These are phyloP conservation scores for Thermomucor indicae-seudaticae DNA, from an alignment of 371 early-diverging fungal genomes.

Conservation along the genomic window DNA sequence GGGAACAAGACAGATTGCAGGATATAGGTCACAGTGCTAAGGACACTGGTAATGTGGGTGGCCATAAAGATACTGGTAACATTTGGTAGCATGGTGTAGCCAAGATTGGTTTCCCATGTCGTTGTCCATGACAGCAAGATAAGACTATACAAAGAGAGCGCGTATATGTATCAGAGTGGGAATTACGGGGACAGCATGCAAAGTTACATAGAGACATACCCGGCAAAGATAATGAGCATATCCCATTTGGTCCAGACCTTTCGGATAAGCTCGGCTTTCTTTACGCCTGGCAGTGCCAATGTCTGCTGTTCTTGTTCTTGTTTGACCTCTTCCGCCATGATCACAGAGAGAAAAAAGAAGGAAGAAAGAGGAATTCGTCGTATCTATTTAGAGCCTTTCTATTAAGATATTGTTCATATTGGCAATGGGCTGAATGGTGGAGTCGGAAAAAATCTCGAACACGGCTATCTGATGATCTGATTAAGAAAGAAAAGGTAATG, in stretches of 20 bases:
- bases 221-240: constrained; percentile 3
- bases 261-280: constrained; percentile 2
- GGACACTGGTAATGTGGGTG: constrained; percentile 13
- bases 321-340: too few relatives aligned
- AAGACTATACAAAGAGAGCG: background rate
- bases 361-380: too few relatives aligned
- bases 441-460: too few relatives aligned
- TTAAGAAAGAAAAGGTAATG: too few relatives aligned
- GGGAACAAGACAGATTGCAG: constrained; percentile 20
- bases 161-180: background rate
- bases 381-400: too few relatives aligned
- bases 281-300: constrained; percentile 9
- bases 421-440: too few relatives aligned
- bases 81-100: constrained; percentile 3
- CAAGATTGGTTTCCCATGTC: constrained; percentile 4
- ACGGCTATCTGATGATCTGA: too few relatives aligned
- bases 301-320: too few relatives aligned
- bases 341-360: too few relatives aligned
- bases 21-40: constrained; percentile 11
- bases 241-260: background rate
- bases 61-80: constrained; percentile 4
- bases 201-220: background rate
- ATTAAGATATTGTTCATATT: too few relatives aligned
- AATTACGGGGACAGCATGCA: background rate
- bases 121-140: constrained; percentile 4